These are phyloP conservation scores for Voacanga thouarsii DNA, from an alignment of 257 asterid genomes.

Conservation along the genomic window DNA sequence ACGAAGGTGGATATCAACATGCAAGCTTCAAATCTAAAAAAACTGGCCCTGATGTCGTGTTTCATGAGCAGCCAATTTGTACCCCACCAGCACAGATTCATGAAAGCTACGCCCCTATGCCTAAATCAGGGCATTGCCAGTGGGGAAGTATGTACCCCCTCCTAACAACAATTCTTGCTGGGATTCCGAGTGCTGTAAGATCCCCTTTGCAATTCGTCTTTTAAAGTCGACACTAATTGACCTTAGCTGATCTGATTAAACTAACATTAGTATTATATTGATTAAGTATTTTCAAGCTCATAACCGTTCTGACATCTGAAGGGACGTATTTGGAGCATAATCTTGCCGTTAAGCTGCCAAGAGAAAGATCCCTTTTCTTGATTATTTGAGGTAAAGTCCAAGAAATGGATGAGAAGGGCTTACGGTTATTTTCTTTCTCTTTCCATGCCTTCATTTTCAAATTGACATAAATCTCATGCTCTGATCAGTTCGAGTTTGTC, in stretches of 20 bases:
- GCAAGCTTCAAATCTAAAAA: constrained; percentile 6
- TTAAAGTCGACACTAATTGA: neutral
- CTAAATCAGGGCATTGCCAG: neutral
- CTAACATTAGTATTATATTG: neutral
- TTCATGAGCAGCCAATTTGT: constrained; percentile 9
- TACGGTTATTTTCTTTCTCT: too few relatives aligned
- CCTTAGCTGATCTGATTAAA: neutral
- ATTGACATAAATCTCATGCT: too few relatives aligned
- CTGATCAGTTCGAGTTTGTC: too few relatives aligned
- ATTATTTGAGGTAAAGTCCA: too few relatives aligned
- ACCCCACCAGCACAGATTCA: constrained; percentile 1
- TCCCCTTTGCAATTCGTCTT: neutral
- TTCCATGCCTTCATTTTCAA: too few relatives aligned
- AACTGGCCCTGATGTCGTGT: constrained; percentile 18
- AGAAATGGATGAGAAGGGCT: too few relatives aligned
- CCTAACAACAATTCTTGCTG: constrained; percentile 12
- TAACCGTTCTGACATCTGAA: neutral
- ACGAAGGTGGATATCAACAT: constrained; percentile 12
- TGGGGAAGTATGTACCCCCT: constrained; percentile 11
- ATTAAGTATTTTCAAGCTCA: neutral
- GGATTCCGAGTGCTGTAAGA: neutral
- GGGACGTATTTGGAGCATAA: neutral
- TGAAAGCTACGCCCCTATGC: neutral
- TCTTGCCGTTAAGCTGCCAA: neutral
- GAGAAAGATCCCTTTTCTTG: neutral